Evolutionary conservation across 768 basidiomycete species (phyloP), one percentile per base, ranked within the genome.

Genomic region (Leccinum aurantiacum): DNA sequence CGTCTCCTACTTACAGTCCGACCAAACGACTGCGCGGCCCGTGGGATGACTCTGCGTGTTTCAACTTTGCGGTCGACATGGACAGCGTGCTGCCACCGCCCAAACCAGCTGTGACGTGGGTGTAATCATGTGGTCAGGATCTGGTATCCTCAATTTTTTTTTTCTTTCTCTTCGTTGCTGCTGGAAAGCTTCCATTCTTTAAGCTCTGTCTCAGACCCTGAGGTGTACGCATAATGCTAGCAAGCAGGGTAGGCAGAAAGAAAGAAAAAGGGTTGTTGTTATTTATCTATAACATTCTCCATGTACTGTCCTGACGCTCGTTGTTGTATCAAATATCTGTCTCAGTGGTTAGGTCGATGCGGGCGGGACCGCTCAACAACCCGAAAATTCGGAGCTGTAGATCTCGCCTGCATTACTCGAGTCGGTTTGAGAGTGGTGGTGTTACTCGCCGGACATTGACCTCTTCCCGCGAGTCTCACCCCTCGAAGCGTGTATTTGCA

Each of bases 11-110:
- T 9, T 67, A 60, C 4, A 64, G 57, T 19, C 59, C 65, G 48
- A 57, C 46, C 24, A 69, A 66, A 59, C 46, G 64, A 25, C 48
- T 75, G 44, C 77, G 84, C 17, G 84, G 84, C 0, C 84, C 86
- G 17, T 86, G 86, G 85, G 82, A 85, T 65, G 82, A 86, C 65
- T 80, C 82, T 27, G 73, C 78, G 52, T 76, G 77, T 59, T 78
- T 84, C 46, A 31, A 61, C 15, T 59, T 80, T 44, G 72, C 63
- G 24, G 68, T 86, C 59, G 79, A 85, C 61, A 77, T 84, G 59
- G 80, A 79, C 56, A 73, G 68, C 38, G 57, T 87, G 58, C 65
- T 87, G 56, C 71, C 78, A 41, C 75, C 77, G 53, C 76, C 81
- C 25, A 75, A 79, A 69, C 82, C 81, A 35, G 82, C 75, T 10